These are phyloP conservation scores for Lichina pygmaea DNA, from an alignment of 495 filamentous ascomycete species.

Conservation along the genomic window DNA sequence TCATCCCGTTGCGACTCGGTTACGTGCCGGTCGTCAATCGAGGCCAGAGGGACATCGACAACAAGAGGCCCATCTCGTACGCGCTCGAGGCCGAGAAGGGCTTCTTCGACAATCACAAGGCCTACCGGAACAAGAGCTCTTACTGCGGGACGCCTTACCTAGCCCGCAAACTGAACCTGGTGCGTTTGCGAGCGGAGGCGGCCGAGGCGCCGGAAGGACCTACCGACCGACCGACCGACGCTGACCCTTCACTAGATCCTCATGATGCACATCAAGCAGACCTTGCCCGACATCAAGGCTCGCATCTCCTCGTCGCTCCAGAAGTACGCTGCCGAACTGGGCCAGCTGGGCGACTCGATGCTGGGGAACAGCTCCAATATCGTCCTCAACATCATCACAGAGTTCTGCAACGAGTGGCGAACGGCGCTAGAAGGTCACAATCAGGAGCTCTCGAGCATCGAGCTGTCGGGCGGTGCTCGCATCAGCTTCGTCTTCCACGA, in stretches of 20 bases:
- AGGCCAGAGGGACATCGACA: slow-evolving; percentile 97
- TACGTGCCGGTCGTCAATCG: slow-evolving; percentile 98
- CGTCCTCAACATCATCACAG: slow-evolving; percentile 92
- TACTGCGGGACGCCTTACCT: slow-evolving; percentile 98
- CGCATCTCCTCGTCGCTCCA: slow-evolving; percentile 78
- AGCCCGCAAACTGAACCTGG: slow-evolving; percentile 84
- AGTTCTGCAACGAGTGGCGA: slow-evolving; percentile 92
- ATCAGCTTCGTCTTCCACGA: slow-evolving; percentile 99
- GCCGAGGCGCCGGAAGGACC: neutral
- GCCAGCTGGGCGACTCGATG: slow-evolving; percentile 72
- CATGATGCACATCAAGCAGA: slow-evolving; percentile 99
- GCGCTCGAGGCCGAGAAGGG: slow-evolving; percentile 86
- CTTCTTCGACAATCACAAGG: slow-evolving; percentile 97
- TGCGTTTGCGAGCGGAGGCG: slow-evolving; percentile 8
- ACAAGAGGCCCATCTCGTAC: slow-evolving; percentile 75
- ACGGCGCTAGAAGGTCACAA: slow-evolving; percentile 93
- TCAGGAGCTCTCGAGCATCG: slow-evolving; percentile 74
- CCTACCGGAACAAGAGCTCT: slow-evolving; percentile 90
- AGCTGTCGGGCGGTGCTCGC: slow-evolving; percentile 87
- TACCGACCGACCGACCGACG: neutral
- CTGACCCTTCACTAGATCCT: slow-evolving; percentile 33
- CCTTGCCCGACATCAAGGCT: slow-evolving; percentile 90
- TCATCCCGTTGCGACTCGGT: slow-evolving; percentile 84
- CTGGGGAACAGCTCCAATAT: slow-evolving; percentile 92
- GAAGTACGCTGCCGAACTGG: slow-evolving; percentile 69